Conservation (phyloP, 176 grass and related monocot genomes). For the Phyllostachys edulis region DNA sequence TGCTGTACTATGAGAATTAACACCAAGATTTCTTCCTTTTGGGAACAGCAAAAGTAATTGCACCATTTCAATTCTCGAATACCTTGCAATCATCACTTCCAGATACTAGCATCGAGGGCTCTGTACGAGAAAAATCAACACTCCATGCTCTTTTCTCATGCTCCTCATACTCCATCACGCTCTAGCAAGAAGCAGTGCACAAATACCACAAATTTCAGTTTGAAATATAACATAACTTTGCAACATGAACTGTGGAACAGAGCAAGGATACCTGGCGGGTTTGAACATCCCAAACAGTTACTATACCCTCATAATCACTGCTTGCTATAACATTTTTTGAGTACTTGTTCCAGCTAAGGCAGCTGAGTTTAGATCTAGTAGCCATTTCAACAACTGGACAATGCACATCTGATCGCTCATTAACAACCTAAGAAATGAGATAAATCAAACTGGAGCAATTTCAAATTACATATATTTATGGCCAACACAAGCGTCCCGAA, state of each 20-base stretch:
- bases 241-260: slow-evolving; percentile 15
- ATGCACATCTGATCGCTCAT: slow-evolving; percentile 85
- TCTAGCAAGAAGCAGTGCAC: slow-evolving; percentile 50
- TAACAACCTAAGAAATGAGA: slow-evolving; percentile 67
- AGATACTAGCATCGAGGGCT: slow-evolving; percentile 90
- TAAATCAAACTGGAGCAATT: slow-evolving; percentile 11
- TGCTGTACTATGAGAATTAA: neutral
- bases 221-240: slow-evolving; percentile 13
- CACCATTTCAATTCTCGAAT: slow-evolving; percentile 11
- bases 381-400: slow-evolving; percentile 98
- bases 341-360: slow-evolving; percentile 99
- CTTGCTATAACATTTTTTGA: slow-evolving; percentile 99
- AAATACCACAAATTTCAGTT: slow-evolving; percentile 24
- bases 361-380: slow-evolving; percentile 95
- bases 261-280: slow-evolving; percentile 70
- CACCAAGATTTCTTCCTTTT: neutral
- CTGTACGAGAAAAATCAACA: slow-evolving; percentile 97
- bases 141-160: slow-evolving; percentile 99
- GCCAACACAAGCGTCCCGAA: neutral
- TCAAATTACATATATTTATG: slow-evolving; percentile 4
- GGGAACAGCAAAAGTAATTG: slow-evolving; percentile 2
- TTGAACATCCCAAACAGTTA: slow-evolving; percentile 98
- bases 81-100: slow-evolving; percentile 99
- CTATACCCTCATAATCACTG: slow-evolving; percentile 99
- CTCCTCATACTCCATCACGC: slow-evolving; percentile 99